Conservation (phyloP, 768 basidiomycete genomes). For the Suillus spraguei region DNA sequence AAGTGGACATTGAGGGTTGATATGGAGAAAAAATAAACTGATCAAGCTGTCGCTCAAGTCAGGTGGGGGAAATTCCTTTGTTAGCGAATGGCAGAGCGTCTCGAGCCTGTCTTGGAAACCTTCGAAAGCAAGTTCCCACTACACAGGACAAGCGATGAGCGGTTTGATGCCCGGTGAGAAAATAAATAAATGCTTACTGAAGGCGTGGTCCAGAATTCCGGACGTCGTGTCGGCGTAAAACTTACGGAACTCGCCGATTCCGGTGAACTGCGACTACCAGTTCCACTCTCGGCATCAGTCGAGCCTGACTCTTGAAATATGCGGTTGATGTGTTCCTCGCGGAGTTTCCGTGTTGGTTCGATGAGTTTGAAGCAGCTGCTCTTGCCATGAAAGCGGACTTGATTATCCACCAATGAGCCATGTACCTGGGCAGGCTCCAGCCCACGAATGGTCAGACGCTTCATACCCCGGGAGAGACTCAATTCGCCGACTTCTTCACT, state of each 20-base stretch:
- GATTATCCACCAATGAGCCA: conserved; percentile 37
- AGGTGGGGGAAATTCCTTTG: conserved; percentile 58
- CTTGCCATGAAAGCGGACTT: conserved; percentile 62
- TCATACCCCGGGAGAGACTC: conserved; percentile 41
- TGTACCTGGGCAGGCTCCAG: conserved; percentile 39
- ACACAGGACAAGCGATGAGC: not conserved
- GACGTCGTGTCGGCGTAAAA: conserved; percentile 37
- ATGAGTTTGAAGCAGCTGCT: conserved; percentile 61
- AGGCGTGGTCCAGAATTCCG: conserved; percentile 61
- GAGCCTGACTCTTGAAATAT: conserved; percentile 15
- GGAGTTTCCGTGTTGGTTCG: conserved; percentile 53
- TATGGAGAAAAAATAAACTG: conserved; percentile 64
- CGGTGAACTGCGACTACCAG: conserved; percentile 18
- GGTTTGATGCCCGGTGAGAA: conserved; percentile 8
- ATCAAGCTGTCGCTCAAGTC: conserved; percentile 64
- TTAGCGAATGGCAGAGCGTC: conserved; percentile 35
- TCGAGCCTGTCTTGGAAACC: conserved; percentile 36
- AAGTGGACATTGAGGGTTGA: conserved; percentile 63
- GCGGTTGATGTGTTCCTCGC: conserved; percentile 51
- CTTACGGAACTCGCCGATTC: conserved; percentile 25
- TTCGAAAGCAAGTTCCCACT: conserved; percentile 68
- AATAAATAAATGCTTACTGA: conserved; percentile 38
- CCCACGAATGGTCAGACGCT: conserved; percentile 39
- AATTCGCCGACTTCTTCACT: conserved; percentile 41
- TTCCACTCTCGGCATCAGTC: conserved; percentile 18